Conservation (phyloP, 2,329 filamentous ascomycete genomes). For the Ophiocordyceps sinensis region DNA sequence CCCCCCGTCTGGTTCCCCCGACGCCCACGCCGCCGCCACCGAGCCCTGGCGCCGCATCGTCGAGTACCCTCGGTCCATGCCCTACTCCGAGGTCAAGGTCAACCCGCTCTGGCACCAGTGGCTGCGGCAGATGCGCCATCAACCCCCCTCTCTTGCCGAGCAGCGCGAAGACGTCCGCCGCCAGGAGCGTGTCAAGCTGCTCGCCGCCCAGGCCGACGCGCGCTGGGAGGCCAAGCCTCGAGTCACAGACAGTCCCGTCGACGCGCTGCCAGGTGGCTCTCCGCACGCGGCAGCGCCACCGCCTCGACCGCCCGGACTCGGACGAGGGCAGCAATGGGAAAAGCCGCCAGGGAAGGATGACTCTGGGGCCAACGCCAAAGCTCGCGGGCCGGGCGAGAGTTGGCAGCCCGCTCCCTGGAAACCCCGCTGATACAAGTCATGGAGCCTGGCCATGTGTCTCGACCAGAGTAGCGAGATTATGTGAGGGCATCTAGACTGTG, state of each 20-base stretch:
- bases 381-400: constrained; percentile 39
- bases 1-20: constrained; percentile 7
- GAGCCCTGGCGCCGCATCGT: constrained; percentile 48
- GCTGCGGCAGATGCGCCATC: constrained; percentile 43
- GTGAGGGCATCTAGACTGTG: too few species aligned
- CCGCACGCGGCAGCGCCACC: background rate
- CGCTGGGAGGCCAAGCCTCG: constrained; percentile 47
- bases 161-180: constrained; percentile 38
- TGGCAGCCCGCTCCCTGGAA: constrained; percentile 55
- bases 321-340: background rate
- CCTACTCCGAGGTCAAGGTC: constrained; percentile 40
- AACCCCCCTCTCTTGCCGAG: constrained; percentile 41
- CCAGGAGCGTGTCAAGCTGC: constrained; percentile 35
- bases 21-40: constrained; percentile 4
- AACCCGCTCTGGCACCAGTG: constrained; percentile 54
- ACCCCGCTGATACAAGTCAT: constrained; percentile 17
- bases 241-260: constrained; percentile 22
- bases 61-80: constrained; percentile 37
- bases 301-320: background rate
- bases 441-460: background rate
- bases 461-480: too few species aligned
- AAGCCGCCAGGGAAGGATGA: constrained; percentile 17
- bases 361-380: constrained; percentile 41
- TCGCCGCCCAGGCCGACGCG: constrained; percentile 48
- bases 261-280: constrained; percentile 5